phyloP scores from a whole-genome alignment of 164 flowering plant genomes.

The Stephania japonica region DNA sequence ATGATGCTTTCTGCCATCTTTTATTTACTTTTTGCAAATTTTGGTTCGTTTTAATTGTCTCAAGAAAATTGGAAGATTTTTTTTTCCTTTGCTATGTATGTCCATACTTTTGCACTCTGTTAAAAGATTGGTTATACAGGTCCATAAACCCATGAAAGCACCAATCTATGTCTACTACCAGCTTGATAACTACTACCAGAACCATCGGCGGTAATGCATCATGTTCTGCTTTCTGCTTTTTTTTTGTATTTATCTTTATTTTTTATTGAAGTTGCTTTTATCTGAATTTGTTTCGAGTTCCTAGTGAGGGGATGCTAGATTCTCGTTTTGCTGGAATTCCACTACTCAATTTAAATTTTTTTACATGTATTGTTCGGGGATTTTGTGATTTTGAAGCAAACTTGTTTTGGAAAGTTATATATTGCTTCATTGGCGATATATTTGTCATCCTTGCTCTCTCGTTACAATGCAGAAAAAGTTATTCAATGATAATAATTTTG shows the following conservation, averaged over 20 bases:
- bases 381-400: no score
- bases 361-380: not conserved
- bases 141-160: slow-evolving; percentile 60
- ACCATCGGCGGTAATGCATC: slow-evolving; percentile 63
- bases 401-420: not conserved
- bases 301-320: not conserved
- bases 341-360: not conserved
- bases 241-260: no score
- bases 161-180: slow-evolving; percentile 79
- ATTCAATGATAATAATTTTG: not conserved
- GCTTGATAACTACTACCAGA: slow-evolving; percentile 79
- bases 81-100: not conserved
- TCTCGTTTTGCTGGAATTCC: not conserved
- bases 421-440: no score
- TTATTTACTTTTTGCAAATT: not conserved
- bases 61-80: not conserved
- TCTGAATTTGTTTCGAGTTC: not conserved
- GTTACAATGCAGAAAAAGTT: no score
- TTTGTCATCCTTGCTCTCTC: no score
- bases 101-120: not conserved
- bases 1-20: not conserved
- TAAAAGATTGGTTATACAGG: slow-evolving; percentile 29
- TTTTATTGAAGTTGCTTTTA: not conserved
- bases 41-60: not conserved
- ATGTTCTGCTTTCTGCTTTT: not conserved